phyloP scores from a whole-genome alignment of 495 filamentous ascomycete genomes.

The Tuber calosporum region DNA sequence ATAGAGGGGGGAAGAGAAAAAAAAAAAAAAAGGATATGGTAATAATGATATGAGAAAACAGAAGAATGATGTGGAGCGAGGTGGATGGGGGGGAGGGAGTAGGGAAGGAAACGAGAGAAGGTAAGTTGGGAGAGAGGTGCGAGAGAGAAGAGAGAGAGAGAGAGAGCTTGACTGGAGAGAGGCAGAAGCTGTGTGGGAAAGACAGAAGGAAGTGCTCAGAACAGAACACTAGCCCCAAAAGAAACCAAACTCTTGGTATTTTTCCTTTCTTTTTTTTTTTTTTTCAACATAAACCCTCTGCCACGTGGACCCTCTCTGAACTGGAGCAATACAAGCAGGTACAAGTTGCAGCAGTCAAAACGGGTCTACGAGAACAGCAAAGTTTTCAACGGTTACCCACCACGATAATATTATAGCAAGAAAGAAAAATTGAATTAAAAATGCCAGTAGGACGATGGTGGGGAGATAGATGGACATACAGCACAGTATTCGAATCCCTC shows the following conservation, averaged over 20 bases:
- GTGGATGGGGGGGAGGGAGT: not conserved
- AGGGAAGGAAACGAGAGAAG: not conserved
- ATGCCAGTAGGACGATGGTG: not conserved
- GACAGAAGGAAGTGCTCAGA: not conserved
- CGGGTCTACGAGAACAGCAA: not conserved
- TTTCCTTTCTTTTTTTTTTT: not conserved
- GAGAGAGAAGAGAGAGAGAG: not conserved
- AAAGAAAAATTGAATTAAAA: not conserved
- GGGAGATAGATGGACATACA: not conserved
- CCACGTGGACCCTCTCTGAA: slow-evolving; percentile 3
- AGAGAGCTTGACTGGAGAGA: not conserved
- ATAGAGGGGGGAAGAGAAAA: not conserved
- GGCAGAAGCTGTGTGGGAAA: not conserved
- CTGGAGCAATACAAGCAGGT: slow-evolving; percentile 4
- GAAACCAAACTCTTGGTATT: not conserved
- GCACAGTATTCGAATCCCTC: not conserved
- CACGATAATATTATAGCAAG: not conserved
- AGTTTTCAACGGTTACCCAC: not conserved
- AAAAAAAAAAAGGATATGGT: not conserved
- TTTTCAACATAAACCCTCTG: slow-evolving; percentile 1
- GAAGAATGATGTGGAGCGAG: slow-evolving; percentile 1
- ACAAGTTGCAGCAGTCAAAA: not conserved
- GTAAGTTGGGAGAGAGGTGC: not conserved
- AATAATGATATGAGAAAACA: not conserved
- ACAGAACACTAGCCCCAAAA: slow-evolving; percentile 4